Conservation (phyloP, 306 rosid genomes). For the Trifolium repens region DNA sequence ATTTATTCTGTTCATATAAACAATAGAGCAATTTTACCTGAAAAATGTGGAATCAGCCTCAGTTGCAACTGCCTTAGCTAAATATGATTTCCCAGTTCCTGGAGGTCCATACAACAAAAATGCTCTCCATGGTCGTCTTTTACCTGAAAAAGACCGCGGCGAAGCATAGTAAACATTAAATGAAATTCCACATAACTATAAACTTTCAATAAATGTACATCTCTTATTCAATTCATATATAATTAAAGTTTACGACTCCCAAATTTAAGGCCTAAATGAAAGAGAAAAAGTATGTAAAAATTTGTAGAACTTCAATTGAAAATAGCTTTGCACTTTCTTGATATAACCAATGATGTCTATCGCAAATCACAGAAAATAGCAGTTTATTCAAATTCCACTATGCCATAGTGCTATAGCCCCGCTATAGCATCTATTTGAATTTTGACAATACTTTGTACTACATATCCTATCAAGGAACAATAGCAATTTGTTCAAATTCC, state of each 20-base stretch:
- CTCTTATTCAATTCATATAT: not conserved
- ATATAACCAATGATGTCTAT: too few relatives aligned
- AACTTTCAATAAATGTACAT: not conserved
- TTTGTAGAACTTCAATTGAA: too few relatives aligned
- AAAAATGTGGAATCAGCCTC: conserved; percentile 98
- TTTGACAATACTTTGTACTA: too few relatives aligned
- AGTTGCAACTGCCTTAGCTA: conserved; percentile 99
- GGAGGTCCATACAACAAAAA: conserved; percentile 96
- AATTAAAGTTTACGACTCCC: conserved; percentile 4
- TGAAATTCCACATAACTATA: not conserved
- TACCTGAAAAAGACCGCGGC: conserved; percentile 55
- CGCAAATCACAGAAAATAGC: too few relatives aligned
- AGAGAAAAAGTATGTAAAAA: too few relatives aligned
- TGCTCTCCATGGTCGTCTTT: conserved; percentile 95
- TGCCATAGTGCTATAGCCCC: not conserved
- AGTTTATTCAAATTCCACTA: too few relatives aligned
- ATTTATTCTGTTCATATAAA: not conserved
- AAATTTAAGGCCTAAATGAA: too few relatives aligned
- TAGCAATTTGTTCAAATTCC: too few relatives aligned
- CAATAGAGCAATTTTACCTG: conserved; percentile 56
- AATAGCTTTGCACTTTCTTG: too few relatives aligned
- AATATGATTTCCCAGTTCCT: conserved; percentile 97
- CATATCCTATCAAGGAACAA: too few relatives aligned
- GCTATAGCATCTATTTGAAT: too few relatives aligned
- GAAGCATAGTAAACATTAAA: conserved; percentile 24